Evolutionary conservation across 164 flowering plant species (phyloP).

Genomic region (Aristolochia californica): DNA sequence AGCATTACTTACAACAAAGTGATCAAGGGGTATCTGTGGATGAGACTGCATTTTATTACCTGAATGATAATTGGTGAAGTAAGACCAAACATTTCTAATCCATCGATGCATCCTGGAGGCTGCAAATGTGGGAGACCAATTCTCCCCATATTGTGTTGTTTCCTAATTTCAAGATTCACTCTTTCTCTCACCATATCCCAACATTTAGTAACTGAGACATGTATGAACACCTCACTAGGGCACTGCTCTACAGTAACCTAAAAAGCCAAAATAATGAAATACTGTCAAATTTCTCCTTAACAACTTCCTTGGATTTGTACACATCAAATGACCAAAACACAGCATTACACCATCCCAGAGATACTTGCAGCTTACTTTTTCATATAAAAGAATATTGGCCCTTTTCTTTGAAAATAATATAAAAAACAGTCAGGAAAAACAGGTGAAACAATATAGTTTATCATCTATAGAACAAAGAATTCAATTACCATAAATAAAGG

Average conservation of each 20-base stretch:
- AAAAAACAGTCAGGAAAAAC: too few relatives aligned
- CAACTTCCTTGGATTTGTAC: too few relatives aligned
- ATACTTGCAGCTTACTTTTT: too few relatives aligned
- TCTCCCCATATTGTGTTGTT: conserved; percentile 51
- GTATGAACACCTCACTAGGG: conserved; percentile 66
- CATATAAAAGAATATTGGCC: too few relatives aligned
- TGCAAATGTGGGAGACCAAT: conserved; percentile 67
- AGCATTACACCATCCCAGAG: too few relatives aligned
- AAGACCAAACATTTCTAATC: conserved; percentile 95
- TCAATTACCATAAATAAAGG: conserved; percentile 82
- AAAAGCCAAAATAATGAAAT: too few relatives aligned
- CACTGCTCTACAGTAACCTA: conserved; percentile 74
- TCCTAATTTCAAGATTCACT: conserved; percentile 76
- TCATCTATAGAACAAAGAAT: too few relatives aligned
- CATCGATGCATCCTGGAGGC: conserved; percentile 89
- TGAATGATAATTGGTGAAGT: conserved; percentile 73
- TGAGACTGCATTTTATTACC: conserved; percentile 29
- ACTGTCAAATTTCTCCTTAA: too few relatives aligned
- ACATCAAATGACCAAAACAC: neutral
- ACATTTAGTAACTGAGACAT: conserved; percentile 58
- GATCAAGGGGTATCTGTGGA: neutral
- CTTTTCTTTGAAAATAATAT: too few relatives aligned
- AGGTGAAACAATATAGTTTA: too few relatives aligned
- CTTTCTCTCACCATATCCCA: conserved; percentile 95
- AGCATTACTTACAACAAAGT: too few relatives aligned